Base-by-base conservation (phyloP, 1,284 basidiomycete genomes). In the Microbotryum scabiosae region DNA sequence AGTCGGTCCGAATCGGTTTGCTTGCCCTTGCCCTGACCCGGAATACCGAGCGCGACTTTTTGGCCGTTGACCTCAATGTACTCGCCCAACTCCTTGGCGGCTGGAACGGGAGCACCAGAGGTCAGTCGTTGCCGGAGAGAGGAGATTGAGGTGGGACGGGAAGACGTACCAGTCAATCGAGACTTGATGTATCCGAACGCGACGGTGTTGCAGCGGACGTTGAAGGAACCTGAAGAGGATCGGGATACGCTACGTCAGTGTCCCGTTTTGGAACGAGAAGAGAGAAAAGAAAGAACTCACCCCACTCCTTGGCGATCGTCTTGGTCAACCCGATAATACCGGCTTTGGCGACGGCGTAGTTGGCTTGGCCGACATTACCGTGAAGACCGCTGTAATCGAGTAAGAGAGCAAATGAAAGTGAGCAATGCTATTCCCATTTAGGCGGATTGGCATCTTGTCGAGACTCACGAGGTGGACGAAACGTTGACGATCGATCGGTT, bases 251-350 rank as follows among this genome's bases (percentile, higher is more conserved):
- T 9, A 41, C 1, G 14, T 41, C 36, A 41, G 16, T 41, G 36
- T 41, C 36, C 36, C 36, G 36, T 41, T 41, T 4, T 18, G 36
- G 16, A 4, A 18, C 36, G 36, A 16, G 16, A 41, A 41, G 36
- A 41, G 16, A 41, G 12, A 14, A 10, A 9, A 36, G 12, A 51
- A 45, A 2, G 12, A 7, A 56, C 7, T 78, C 74, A 59, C 89
- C 88, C 88, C 88, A 91, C 74, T 91, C 88, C 75, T 90, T 91
- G 54, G 85, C 84, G 68, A 88, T 83, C 20, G 88, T 90, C 78
- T 90, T 90, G 16, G 36, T 41, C 36, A 41, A 41, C 36, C 88
- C 88, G 57, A 85, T 70, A 26, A 89, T 82, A 14, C 84, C 87
- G 20, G 86, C 77, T 72, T 89, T 90, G 57, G 86, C 71, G 16